These are phyloP conservation scores for Suillus subalutaceus DNA, from an alignment of 768 basidiomycete genomes.

Conservation along the genomic window DNA sequence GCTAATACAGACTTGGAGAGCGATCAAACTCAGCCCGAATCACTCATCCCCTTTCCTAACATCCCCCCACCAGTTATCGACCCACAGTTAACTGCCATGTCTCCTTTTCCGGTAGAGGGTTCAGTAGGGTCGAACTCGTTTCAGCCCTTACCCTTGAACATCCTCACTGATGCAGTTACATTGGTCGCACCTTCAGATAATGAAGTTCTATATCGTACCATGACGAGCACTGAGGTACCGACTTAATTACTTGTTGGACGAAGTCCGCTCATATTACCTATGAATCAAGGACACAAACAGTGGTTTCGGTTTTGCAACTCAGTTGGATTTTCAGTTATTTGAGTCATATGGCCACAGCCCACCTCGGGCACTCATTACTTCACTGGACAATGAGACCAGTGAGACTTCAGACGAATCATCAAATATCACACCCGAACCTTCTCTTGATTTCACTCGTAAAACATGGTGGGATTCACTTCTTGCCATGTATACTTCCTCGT, in stretches of 20 bases:
- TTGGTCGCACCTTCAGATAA: constrained; percentile 15
- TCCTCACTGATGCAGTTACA: constrained; percentile 14
- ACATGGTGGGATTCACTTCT: constrained; percentile 82
- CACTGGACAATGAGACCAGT: constrained; percentile 17
- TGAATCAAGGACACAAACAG: constrained; percentile 26
- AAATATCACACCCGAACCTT: constrained; percentile 55
- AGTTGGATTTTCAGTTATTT: constrained; percentile 11
- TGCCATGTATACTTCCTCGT: constrained; percentile 48
- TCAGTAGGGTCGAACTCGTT: constrained; percentile 7
- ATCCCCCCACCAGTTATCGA: constrained; percentile 24
- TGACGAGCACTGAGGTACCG: constrained; percentile 34
- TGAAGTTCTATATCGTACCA: constrained; percentile 15
- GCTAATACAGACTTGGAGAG: constrained; percentile 6
- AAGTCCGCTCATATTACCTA: constrained; percentile 26
- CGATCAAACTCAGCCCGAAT: neutral
- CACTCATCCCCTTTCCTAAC: constrained; percentile 10
- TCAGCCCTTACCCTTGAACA: constrained; percentile 10
- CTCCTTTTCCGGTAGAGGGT: constrained; percentile 17
- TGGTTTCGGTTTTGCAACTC: constrained; percentile 11
- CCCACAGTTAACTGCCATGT: constrained; percentile 27
- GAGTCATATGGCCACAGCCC: constrained; percentile 3
- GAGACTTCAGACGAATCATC: constrained; percentile 18
- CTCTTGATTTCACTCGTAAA: constrained; percentile 67
- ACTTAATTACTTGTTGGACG: constrained; percentile 24
- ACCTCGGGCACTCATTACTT: constrained; percentile 14